Percentiles rank a stretch among this genome's conserved stretches.
These are phyloP conservation scores for Erythrophleum fordii DNA, from an alignment of 306 rosid species.

Conservation along the genomic window DNA sequence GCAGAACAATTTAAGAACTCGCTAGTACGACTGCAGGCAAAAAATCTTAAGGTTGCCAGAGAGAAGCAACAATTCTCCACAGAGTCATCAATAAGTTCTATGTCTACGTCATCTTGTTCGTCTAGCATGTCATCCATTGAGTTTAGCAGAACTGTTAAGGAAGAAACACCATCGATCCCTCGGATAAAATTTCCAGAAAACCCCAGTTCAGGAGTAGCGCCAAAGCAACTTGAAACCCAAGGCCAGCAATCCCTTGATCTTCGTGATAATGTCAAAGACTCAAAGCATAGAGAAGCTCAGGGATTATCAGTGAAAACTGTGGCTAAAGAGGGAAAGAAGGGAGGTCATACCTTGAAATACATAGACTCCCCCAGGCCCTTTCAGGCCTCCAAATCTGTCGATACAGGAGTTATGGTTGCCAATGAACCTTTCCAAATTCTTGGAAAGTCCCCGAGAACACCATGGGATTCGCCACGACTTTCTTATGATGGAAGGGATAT, in stretches of 20 bases:
- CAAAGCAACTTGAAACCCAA: slow-evolving; percentile 43
- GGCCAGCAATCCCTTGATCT: slow-evolving; percentile 47
- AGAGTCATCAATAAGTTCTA: slow-evolving; percentile 70
- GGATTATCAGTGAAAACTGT: slow-evolving; percentile 61
- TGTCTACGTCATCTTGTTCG: slow-evolving; percentile 77
- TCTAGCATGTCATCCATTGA: slow-evolving; percentile 85
- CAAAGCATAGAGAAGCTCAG: slow-evolving; percentile 60
- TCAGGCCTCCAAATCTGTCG: slow-evolving; percentile 43
- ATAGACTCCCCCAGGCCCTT: slow-evolving; percentile 87
- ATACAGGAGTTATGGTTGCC: slow-evolving; percentile 40
- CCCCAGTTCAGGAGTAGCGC: slow-evolving; percentile 32
- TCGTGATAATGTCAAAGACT: slow-evolving; percentile 56
- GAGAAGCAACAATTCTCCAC: slow-evolving; percentile 66
- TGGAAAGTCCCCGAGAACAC: slow-evolving; percentile 52
- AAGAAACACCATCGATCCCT: slow-evolving; percentile 47
- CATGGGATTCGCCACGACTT: slow-evolving; percentile 62
- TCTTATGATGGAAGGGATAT: slow-evolving; percentile 79
- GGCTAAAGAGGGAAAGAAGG: slow-evolving; percentile 50
- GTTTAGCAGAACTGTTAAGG: slow-evolving; percentile 53
- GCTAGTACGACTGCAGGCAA: slow-evolving; percentile 54
- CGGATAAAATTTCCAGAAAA: slow-evolving; percentile 40
- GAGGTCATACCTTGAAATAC: slow-evolving; percentile 54
- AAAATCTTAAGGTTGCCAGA: slow-evolving; percentile 44
- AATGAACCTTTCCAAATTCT: slow-evolving; percentile 53
- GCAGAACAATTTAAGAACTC: slow-evolving; percentile 14